A percentile compares a stretch with the other conserved stretches of the same genome.
Evolutionary conservation across 2,329 filamentous ascomycete genomes (phyloP).

Genomic region (Neonectria hederae): DNA sequence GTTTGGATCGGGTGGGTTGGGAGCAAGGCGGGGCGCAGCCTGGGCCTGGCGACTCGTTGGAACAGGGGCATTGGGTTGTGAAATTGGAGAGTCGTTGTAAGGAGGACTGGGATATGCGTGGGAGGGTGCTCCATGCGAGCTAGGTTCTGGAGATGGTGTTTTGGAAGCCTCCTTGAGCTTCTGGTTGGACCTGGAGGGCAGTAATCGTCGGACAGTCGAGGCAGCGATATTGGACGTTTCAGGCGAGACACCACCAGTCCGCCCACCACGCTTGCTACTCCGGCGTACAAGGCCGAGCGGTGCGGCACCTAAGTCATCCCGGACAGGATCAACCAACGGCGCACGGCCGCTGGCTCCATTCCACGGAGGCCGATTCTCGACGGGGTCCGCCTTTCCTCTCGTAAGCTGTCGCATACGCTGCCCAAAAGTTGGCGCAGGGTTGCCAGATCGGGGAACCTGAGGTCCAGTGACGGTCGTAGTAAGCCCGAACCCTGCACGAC

Average conservation of each 20-base stretch:
- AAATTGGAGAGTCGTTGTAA: slow-evolving; percentile 40
- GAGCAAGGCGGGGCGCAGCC: slow-evolving; percentile 33
- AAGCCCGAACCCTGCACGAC: slow-evolving; percentile 30
- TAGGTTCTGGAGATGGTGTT: slow-evolving; percentile 36
- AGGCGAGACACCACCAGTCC: slow-evolving; percentile 43
- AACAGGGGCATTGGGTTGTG: slow-evolving; percentile 33
- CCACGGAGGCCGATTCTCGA: slow-evolving; percentile 69
- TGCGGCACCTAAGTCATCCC: slow-evolving; percentile 65
- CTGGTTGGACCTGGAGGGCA: slow-evolving; percentile 48
- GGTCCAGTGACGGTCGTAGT: slow-evolving; percentile 43
- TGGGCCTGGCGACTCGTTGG: slow-evolving; percentile 6
- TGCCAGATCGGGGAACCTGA: slow-evolving; percentile 36
- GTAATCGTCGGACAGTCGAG: slow-evolving; percentile 48
- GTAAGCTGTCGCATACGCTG: slow-evolving; percentile 47
- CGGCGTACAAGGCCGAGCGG: slow-evolving; percentile 66
- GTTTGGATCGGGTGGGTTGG: slow-evolving; percentile 40
- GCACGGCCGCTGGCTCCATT: slow-evolving; percentile 76
- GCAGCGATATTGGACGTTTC: slow-evolving; percentile 47
- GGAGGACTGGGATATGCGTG: slow-evolving; percentile 49
- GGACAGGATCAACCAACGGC: slow-evolving; percentile 70
- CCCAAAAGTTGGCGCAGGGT: slow-evolving; percentile 44
- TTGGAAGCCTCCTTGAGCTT: slow-evolving; percentile 43
- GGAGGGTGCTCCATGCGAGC: slow-evolving; percentile 28
- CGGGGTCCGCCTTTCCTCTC: slow-evolving; percentile 49
- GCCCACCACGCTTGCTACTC: slow-evolving; percentile 54